Percentiles rank a stretch among this genome's conserved stretches.
Evolutionary conservation across 345 rosid species (phyloP).

Genomic region (Diplotaxis tenuifolia): DNA sequence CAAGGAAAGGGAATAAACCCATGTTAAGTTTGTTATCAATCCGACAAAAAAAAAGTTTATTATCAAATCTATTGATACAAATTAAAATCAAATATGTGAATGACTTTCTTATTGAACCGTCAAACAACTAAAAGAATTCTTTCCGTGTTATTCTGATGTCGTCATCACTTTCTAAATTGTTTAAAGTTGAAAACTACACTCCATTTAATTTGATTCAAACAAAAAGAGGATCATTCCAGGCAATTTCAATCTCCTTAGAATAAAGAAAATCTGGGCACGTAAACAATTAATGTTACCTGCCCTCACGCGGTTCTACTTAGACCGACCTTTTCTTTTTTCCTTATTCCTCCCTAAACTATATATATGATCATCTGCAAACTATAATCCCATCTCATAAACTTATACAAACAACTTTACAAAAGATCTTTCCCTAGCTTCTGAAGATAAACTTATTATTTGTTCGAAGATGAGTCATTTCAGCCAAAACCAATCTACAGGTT

Average conservation of each 20-base stretch:
- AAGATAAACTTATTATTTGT: not conserved
- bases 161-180: not conserved
- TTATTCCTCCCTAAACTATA: not conserved
- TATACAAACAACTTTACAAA: not conserved
- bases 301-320: conserved; percentile 29
- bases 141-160: not conserved
- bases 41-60: too few relatives aligned
- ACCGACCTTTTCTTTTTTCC: conserved; percentile 23
- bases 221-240: not conserved
- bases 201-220: not conserved
- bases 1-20: conserved; percentile 8
- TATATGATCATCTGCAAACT: not conserved
- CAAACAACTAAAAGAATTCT: not conserved
- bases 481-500: conserved; percentile 32
- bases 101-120: not conserved
- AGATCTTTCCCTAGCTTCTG: not conserved
- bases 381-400: not conserved
- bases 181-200: not conserved
- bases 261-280: not conserved
- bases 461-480: conserved; percentile 32
- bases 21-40: not conserved
- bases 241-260: not conserved
- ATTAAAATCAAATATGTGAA: not conserved
- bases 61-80: too few relatives aligned
- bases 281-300: not conserved